phyloP scores from a whole-genome alignment of 768 basidiomycete species.

The Lactifluus hygrophoroides region DNA sequence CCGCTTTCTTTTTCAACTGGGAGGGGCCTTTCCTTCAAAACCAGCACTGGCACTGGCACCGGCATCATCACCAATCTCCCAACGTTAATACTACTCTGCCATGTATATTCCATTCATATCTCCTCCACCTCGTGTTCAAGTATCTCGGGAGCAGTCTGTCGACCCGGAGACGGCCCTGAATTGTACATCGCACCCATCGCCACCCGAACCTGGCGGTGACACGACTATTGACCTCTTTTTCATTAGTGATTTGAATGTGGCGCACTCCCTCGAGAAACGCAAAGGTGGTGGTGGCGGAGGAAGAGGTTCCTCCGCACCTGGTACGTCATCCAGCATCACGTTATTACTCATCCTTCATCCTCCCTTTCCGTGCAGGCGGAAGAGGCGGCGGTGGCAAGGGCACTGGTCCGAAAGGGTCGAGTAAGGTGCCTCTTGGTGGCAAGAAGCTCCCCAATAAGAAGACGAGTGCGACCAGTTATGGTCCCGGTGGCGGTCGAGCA shows the following conservation, averaged over 20 bases:
- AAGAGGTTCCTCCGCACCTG: neutral
- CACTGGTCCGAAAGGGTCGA: neutral
- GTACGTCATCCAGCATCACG: neutral
- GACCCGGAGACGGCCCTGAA: too few relatives aligned
- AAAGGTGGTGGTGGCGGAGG: slow-evolving; percentile 13
- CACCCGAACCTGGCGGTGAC: neutral
- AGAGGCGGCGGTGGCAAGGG: slow-evolving; percentile 4
- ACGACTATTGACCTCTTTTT: neutral
- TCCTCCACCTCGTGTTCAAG: neutral
- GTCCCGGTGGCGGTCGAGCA: slow-evolving; percentile 17
- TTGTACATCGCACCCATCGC: neutral
- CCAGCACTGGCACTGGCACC: neutral
- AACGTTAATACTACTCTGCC: neutral
- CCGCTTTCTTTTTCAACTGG: too few relatives aligned
- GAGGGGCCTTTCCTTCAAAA: neutral
- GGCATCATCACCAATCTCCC: too few relatives aligned
- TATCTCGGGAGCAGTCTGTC: neutral
- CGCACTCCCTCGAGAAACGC: slow-evolving; percentile 1
- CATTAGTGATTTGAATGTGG: neutral
- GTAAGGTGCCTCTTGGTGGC: neutral
- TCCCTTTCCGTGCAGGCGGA: neutral
- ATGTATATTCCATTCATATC: slow-evolving; percentile 4
- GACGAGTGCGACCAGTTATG: slow-evolving; percentile 21
- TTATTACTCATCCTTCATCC: neutral
- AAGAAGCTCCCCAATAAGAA: neutral